Percentiles rank a stretch among this genome's conserved stretches.
phyloP scores from a whole-genome alignment of 1,284 basidiomycete genomes.

The Crocinoboletus sp. region DNA sequence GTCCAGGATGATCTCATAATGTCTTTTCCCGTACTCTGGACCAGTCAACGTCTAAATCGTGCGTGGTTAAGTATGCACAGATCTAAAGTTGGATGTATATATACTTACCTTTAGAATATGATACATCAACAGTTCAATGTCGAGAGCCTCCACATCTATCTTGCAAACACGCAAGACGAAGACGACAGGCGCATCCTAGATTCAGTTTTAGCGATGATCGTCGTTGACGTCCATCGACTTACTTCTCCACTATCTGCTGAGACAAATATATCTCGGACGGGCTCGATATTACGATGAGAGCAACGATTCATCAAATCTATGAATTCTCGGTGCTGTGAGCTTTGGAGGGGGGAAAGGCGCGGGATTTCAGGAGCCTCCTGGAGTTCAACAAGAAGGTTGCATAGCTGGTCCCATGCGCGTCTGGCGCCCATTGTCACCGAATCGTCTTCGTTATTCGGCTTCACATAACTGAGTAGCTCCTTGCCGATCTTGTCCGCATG shows the following conservation, averaged over 20 bases:
- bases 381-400: constrained; percentile 71
- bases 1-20: constrained; percentile 77
- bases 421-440: constrained; percentile 59
- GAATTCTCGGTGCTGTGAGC: constrained; percentile 56
- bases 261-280: constrained; percentile 67
- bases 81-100: not conserved
- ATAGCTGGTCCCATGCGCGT: constrained; percentile 72
- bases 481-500: constrained; percentile 84
- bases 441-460: constrained; percentile 57
- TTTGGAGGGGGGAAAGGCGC: constrained; percentile 45
- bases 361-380: constrained; percentile 69
- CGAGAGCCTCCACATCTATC: constrained; percentile 78
- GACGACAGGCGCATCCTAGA: constrained; percentile 48
- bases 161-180: constrained; percentile 64
- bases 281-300: constrained; percentile 54
- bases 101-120: constrained; percentile 70
- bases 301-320: constrained; percentile 68
- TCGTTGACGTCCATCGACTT: constrained; percentile 35
- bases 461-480: constrained; percentile 70
- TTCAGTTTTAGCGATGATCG: constrained; percentile 7
- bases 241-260: constrained; percentile 47
- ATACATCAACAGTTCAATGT: constrained; percentile 82
- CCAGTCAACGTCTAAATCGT: constrained; percentile 37
- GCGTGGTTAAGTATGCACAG: not conserved
- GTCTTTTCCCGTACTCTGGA: constrained; percentile 42